Evolutionary conservation across 257 asterid genomes (phyloP).

Genomic region (Ocimum tenuiflorum): DNA sequence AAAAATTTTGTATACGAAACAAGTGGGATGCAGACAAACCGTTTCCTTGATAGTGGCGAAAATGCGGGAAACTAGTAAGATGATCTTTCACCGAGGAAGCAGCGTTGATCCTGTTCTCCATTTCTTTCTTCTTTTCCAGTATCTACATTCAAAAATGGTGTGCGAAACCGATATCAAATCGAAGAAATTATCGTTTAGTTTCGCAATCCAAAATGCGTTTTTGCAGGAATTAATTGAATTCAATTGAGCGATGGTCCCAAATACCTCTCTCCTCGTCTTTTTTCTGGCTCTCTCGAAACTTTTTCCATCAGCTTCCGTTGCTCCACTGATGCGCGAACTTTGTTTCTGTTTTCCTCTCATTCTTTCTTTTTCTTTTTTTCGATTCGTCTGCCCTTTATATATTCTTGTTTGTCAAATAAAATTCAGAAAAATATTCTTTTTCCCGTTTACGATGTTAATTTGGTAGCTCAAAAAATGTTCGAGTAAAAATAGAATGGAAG

Average conservation of each 20-base stretch:
- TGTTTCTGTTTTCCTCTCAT: not conserved
- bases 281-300: conserved; percentile 23
- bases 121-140: conserved; percentile 59
- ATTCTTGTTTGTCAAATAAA: not conserved
- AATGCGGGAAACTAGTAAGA: conserved; percentile 46
- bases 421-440: too few relatives aligned
- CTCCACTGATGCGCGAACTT: not conserved
- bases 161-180: not conserved
- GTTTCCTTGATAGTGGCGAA: conserved; percentile 40
- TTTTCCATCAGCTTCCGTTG: conserved; percentile 34
- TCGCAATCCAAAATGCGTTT: not conserved
- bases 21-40: conserved; percentile 31
- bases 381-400: not conserved
- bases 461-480: too few relatives aligned
- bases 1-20: not conserved
- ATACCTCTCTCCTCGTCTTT: conserved; percentile 49
- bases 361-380: not conserved
- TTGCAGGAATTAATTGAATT: not conserved
- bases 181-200: not conserved
- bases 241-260: not conserved
- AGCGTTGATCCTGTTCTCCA: conserved; percentile 35
- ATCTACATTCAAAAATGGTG: conserved; percentile 38
- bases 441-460: too few relatives aligned
- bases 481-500: too few relatives aligned
- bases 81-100: conserved; percentile 54